Percentiles rank a stretch among this genome's conserved stretches.
These are phyloP conservation scores for Solanum chilense DNA, from an alignment of 257 asterid genomes.

Conservation along the genomic window DNA sequence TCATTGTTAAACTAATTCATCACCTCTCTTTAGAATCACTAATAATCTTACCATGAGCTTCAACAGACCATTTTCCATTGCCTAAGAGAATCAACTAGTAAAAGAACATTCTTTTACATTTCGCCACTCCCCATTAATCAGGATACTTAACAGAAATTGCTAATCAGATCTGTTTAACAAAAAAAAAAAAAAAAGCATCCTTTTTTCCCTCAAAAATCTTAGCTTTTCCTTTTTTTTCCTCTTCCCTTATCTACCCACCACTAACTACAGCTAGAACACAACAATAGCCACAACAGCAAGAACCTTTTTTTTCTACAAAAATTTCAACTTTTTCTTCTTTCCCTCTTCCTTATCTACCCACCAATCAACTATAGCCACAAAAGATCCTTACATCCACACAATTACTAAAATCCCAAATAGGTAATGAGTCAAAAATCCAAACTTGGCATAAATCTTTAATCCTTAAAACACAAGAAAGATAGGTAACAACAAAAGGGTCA, in stretches of 20 bases:
- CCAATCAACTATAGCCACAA: slow-evolving; percentile 8
- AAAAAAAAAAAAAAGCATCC: slow-evolving; percentile 13
- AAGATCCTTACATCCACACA: slow-evolving; percentile 12
- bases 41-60: slow-evolving; percentile 8
- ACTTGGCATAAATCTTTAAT: neutral
- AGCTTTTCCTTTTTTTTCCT: neutral
- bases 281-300: slow-evolving; percentile 9
- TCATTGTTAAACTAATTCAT: slow-evolving; percentile 46
- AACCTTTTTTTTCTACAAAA: neutral
- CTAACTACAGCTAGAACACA: slow-evolving; percentile 5
- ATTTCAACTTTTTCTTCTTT: neutral
- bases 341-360: slow-evolving; percentile 19
- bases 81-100: slow-evolving; percentile 11
- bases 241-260: slow-evolving; percentile 21
- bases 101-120: slow-evolving; percentile 5
- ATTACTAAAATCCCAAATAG: neutral
- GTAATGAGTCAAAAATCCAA: neutral
- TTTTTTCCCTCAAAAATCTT: slow-evolving; percentile 13
- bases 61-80: slow-evolving; percentile 26
- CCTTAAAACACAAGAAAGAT: slow-evolving; percentile 3
- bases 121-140: slow-evolving; percentile 1
- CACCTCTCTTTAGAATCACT: slow-evolving; percentile 18
- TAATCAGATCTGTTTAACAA: slow-evolving; percentile 35
- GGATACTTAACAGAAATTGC: slow-evolving; percentile 7
- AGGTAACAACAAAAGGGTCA: slow-evolving; percentile 26